Base-by-base conservation (phyloP, 2,329 filamentous ascomycete genomes). In the Fusarium tanahbumbuense region DNA sequence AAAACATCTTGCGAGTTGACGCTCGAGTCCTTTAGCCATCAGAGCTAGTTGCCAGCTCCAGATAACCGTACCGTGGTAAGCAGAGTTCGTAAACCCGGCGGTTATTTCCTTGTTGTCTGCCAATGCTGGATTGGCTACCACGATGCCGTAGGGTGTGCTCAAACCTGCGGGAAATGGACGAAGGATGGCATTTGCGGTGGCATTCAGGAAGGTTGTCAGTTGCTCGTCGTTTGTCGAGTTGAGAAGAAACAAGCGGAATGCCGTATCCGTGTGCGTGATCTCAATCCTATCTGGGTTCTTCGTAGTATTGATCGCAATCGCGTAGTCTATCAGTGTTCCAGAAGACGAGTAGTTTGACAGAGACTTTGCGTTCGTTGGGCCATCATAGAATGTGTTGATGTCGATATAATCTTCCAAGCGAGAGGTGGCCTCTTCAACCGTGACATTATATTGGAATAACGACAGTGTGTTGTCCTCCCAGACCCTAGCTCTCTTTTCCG, bases 1-100 rank as follows among this genome's bases (percentile, higher is more conserved):
- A 1, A 25, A 32, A 22, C 88, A 91, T 3, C 88, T 81, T 2
- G 74, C 82, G 8, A 91, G 81, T 70, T 91, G 89, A 4, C 82
- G 77, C 59, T 88, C 84, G 0, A 91, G 76, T 0, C 89, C 89
- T 12, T 83, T 83, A 0, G 86, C 88, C 85, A 91, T 89, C 84
- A 91, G 89, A 1, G 88, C 84, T 6, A 91, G 78, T 57, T 87
- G 88, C 88, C 88, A 91, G 46, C 83, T 84, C 89, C 88, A 91
- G 2, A 91, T 81, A 0, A 92, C 88, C 0, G 88, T 89, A 0
- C 88, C 89, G 60, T 91, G 88, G 41, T 79, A 91, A 0, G 85
- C 86, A 5, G 81, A 80, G n/a, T 83, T 86, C 1, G 86, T 86
- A 66, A 85, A 91, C 54, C 86, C 85, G 1, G 76, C 78, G 0